Evolutionary conservation across 192 early-diverging fungal genomes (phyloP), one percentile per base, ranked within the genome.

Genomic region (Phycomyces nitens): DNA sequence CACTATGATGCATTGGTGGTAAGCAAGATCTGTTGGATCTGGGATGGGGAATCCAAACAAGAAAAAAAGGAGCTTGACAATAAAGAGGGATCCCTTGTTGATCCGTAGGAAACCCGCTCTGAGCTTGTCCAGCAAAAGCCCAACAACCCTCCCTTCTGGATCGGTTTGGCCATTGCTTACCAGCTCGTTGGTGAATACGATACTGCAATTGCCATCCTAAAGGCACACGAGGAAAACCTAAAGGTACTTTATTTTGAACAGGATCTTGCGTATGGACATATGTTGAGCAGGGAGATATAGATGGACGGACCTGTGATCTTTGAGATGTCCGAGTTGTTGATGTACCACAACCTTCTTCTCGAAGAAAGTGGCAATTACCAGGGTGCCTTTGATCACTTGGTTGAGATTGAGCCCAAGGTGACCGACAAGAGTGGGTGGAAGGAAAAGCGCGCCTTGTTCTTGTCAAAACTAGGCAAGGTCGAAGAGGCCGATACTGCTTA

Each of bases 301-400:
- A 57, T 57, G 68, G 62, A 56, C 42, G 53, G 14, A 18, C 40
- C 61, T 22, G 68, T 74, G 52, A 77, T 80, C 64, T 87, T 73
- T 57, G 93, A 96, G 72, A 79, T 85, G 64, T 89, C 88, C 54
- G 95, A 99, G 73, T 69, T 96, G 59, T 56, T 87, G 21, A 67
- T 99, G 78, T 99, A 94, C 80, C 86, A 91, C 70, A 93, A 91
- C 79, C 79, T 78, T 71, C 62, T 99, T 20, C 71, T 94, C 34
- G 92, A 97, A 75, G 92, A 94, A 65, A 81, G 66, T 7, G 94
- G 94, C 10, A 86, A 96, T 52, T 77, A 80, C 53, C 67, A 92
- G 62, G 70, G 56, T 16, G 95, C 94, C 8, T 73, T 96, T 43
- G 88, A 89, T 8, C 80, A 92, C 68, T 73, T 99, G 50, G 85